phyloP scores from a whole-genome alignment of 140 eudicot species.

The Eryngium alpinum region DNA sequence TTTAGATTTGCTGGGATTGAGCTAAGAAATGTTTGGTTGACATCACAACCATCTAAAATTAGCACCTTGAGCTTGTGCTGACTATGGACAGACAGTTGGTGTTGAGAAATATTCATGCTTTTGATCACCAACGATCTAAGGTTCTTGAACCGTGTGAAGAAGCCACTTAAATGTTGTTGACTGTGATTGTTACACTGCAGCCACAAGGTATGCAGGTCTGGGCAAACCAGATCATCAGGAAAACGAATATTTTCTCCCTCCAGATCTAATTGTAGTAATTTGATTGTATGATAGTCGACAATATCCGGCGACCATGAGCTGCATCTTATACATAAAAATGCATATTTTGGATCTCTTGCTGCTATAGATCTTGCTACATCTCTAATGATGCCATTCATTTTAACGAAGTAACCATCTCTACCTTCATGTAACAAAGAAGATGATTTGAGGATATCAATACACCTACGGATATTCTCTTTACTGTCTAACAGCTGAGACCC shows the following conservation, averaged over 20 bases:
- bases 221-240: neutral
- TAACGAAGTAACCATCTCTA: neutral
- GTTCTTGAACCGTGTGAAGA: neutral
- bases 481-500: neutral
- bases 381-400: neutral
- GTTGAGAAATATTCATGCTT: neutral
- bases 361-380: too few species aligned
- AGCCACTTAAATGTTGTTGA: too few species aligned
- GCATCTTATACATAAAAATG: neutral
- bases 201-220: neutral
- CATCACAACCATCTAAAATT: neutral
- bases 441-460: neutral
- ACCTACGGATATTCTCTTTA: neutral
- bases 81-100: neutral
- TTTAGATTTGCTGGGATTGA: neutral
- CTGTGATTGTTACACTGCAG: neutral
- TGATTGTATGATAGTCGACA: neutral
- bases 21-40: neutral
- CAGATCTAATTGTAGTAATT: neutral
- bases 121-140: neutral
- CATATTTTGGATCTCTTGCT: neutral
- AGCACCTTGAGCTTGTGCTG: neutral
- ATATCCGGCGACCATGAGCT: neutral
- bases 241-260: neutral
- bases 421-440: constrained; percentile 5